phyloP scores from a whole-genome alignment of 192 early-diverging fungal genomes.

The Phlyctochytrium bullatum region DNA sequence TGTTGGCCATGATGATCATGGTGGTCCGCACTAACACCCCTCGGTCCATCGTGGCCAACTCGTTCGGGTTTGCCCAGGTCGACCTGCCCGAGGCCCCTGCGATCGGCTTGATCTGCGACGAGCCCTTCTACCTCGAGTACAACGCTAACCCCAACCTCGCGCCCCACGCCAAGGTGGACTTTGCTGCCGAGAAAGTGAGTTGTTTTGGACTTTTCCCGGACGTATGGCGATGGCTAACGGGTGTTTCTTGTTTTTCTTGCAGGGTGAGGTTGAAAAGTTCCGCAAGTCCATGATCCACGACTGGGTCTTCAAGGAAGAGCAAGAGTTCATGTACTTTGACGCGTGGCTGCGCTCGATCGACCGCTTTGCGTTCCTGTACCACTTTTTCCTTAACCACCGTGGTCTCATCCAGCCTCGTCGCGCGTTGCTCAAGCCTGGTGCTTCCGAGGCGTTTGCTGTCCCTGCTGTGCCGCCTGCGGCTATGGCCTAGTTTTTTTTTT shows the following conservation, averaged over 20 bases:
- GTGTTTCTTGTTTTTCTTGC: no score
- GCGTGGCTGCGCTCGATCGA: slow-evolving; percentile 42
- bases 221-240: background rate
- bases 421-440: no score
- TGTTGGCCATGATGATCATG: slow-evolving; percentile 30
- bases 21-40: slow-evolving; percentile 41
- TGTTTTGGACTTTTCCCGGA: background rate
- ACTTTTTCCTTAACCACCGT: slow-evolving; percentile 44
- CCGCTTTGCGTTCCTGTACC: slow-evolving; percentile 46
- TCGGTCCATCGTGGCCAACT: slow-evolving; percentile 33
- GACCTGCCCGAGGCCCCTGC: slow-evolving; percentile 37
- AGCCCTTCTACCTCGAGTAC: slow-evolving; percentile 18
- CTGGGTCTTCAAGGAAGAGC: slow-evolving; percentile 17
- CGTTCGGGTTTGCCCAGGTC: slow-evolving; percentile 29
- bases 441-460: no score
- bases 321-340: slow-evolving; percentile 28
- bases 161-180: background rate
- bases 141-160: background rate
- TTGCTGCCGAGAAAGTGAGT: slow-evolving; percentile 14
- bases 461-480: no score
- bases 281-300: slow-evolving; percentile 20
- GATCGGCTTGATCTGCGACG: slow-evolving; percentile 27
- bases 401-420: slow-evolving; percentile 36
- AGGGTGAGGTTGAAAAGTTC: slow-evolving; percentile 19
- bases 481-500: no score